Conservation (phyloP, 306 rosid species). For the Lagenaria siceraria region DNA sequence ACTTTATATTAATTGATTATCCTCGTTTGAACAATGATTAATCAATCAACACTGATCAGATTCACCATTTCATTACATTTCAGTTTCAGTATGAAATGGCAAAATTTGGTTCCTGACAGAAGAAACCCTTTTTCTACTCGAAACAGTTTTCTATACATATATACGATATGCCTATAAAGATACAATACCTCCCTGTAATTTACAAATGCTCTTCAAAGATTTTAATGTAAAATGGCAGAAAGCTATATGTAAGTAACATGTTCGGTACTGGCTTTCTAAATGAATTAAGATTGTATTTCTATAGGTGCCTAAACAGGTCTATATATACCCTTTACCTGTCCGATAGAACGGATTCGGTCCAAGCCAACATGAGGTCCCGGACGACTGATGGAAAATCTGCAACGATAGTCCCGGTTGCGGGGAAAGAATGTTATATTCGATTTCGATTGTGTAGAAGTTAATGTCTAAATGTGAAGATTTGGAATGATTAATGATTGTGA, state of each 20-base stretch:
- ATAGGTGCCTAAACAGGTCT: not conserved
- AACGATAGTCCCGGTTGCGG: not conserved
- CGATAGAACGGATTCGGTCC: slow-evolving; percentile 61
- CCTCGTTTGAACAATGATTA: too few species aligned
- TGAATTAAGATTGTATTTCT: slow-evolving; percentile 5
- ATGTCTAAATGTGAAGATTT: not conserved
- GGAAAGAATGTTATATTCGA: slow-evolving; percentile 2
- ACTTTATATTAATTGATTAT: too few species aligned
- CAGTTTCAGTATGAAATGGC: not conserved
- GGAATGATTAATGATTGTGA: not conserved
- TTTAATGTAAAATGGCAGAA: not conserved
- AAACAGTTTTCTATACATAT: not conserved
- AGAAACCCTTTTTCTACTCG: not conserved
- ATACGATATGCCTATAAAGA: not conserved
- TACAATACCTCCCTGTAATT: not conserved
- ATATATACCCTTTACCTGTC: slow-evolving; percentile 37
- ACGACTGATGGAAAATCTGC: slow-evolving; percentile 67
- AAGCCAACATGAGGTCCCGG: slow-evolving; percentile 78
- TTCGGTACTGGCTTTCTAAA: slow-evolving; percentile 11
- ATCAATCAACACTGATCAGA: not conserved
- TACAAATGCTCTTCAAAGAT: not conserved
- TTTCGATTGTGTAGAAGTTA: not conserved
- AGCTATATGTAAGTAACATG: not conserved
- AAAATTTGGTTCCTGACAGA: not conserved
- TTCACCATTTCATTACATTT: not conserved